These are phyloP conservation scores for Fraxinus floribunda DNA, from an alignment of 305 asterid species.

Conservation along the genomic window DNA sequence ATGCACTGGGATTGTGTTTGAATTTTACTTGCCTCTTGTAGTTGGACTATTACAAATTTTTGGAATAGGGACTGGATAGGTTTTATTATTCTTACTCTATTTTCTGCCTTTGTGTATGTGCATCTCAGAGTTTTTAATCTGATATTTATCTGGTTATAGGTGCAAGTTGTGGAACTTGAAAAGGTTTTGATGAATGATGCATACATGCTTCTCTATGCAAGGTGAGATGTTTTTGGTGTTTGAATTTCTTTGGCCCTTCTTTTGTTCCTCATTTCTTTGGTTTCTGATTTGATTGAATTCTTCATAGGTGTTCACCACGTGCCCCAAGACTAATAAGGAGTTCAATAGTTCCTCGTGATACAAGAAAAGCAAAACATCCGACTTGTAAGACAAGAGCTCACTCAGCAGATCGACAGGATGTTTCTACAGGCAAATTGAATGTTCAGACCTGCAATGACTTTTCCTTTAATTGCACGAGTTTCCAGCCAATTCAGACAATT, in stretches of 20 bases:
- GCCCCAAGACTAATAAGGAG: conserved; percentile 64
- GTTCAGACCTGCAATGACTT: conserved; percentile 27
- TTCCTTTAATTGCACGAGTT: conserved; percentile 13
- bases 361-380: conserved; percentile 32
- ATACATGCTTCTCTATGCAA: conserved; percentile 80
- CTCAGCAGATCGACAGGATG: conserved; percentile 38
- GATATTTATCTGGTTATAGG: conserved; percentile 42
- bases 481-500: conserved; percentile 19
- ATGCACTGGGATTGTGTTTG: background rate
- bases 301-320: conserved; percentile 76
- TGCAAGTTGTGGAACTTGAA: conserved; percentile 53
- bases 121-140: conserved; percentile 3
- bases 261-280: background rate
- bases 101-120: conserved; percentile 1
- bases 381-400: conserved; percentile 35
- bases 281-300: conserved; percentile 18
- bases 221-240: conserved; percentile 39
- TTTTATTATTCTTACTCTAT: background rate
- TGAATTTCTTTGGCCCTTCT: background rate
- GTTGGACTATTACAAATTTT: background rate
- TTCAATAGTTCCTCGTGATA: conserved; percentile 33
- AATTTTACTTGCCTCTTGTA: background rate
- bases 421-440: conserved; percentile 23
- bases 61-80: background rate
- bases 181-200: conserved; percentile 63